phyloP scores from a whole-genome alignment of 345 rosid genomes.

The Ceriops zippeliana region DNA sequence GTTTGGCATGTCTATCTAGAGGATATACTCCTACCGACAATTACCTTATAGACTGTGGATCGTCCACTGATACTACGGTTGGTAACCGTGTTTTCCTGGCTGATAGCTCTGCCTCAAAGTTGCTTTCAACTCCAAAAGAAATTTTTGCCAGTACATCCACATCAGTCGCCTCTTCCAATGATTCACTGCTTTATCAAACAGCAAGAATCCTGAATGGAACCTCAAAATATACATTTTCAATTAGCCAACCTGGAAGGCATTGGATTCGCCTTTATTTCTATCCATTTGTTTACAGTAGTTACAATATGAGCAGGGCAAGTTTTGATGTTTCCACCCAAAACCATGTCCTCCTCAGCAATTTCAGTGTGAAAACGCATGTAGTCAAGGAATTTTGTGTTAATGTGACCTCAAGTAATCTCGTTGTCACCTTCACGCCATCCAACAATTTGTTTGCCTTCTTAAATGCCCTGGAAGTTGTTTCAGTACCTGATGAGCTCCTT shows the following conservation, averaged over 20 bases:
- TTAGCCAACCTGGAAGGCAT: constrained; percentile 56
- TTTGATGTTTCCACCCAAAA: constrained; percentile 56
- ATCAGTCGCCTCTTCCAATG: constrained; percentile 32
- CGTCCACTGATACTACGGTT: constrained; percentile 47
- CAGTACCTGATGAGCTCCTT: constrained; percentile 62
- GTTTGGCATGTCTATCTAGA: constrained; percentile 37
- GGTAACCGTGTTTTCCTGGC: constrained; percentile 57
- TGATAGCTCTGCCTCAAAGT: constrained; percentile 51
- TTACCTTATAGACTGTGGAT: constrained; percentile 83
- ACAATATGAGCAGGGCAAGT: constrained; percentile 50
- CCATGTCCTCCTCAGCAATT: constrained; percentile 51
- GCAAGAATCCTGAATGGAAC: constrained; percentile 60
- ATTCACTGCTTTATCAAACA: constrained; percentile 60
- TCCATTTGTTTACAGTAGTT: constrained; percentile 51
- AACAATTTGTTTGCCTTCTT: constrained; percentile 56
- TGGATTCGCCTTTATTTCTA: constrained; percentile 86
- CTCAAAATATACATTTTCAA: constrained; percentile 60
- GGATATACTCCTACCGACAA: constrained; percentile 65
- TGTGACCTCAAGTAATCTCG: constrained; percentile 45
- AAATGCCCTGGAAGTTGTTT: constrained; percentile 77
- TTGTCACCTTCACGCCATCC: constrained; percentile 57
- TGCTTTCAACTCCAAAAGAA: constrained; percentile 41
- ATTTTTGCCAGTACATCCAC: constrained; percentile 41
- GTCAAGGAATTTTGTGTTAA: constrained; percentile 71
- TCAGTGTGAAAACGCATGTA: constrained; percentile 30